Percentiles rank a stretch among this genome's conserved stretches.
Evolutionary conservation across 108 stramenopile genomes (phyloP).

Genomic region (Discostella pseudostelligera): DNA sequence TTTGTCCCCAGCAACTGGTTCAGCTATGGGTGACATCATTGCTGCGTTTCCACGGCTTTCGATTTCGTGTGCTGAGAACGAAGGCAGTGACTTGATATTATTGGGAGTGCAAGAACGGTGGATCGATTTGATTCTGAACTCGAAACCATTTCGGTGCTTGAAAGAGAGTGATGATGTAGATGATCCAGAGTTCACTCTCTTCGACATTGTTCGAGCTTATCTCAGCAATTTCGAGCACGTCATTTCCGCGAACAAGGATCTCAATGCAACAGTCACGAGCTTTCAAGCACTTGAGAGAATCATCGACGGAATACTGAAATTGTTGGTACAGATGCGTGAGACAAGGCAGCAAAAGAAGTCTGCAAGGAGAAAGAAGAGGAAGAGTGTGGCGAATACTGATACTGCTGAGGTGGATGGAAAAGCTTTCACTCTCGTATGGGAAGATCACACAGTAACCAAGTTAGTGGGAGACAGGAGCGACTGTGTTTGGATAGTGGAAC

Average conservation of each 20-base stretch:
- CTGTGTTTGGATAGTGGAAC: conserved; percentile 39
- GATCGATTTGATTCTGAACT: conserved; percentile 31
- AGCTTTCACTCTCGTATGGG: conserved; percentile 34
- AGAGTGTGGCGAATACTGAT: not conserved
- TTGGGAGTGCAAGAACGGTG: conserved; percentile 45
- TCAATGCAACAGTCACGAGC: not conserved
- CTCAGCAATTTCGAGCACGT: conserved; percentile 36
- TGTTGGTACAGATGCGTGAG: conserved; percentile 26
- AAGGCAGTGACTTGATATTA: conserved; percentile 31
- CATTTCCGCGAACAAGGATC: conserved; percentile 14
- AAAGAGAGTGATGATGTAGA: conserved; percentile 7
- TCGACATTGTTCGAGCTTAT: conserved; percentile 39
- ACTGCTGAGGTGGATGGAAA: not conserved
- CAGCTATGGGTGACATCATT: conserved; percentile 22
- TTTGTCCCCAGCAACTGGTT: not conserved
- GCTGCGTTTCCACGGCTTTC: conserved; percentile 38
- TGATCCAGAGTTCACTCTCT: conserved; percentile 8
- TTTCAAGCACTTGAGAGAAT: conserved; percentile 35
- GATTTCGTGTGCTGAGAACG: conserved; percentile 36
- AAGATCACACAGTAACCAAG: conserved; percentile 20
- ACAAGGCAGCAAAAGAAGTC: conserved; percentile 13
- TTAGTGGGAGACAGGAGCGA: conserved; percentile 28
- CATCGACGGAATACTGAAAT: conserved; percentile 15
- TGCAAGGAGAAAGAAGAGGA: conserved; percentile 34
- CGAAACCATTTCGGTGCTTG: conserved; percentile 16